Evolutionary conservation across 2,329 filamentous ascomycete species (phyloP), one percentile per base, ranked within the genome.

Genomic region (Stachybotrys echinatus): DNA sequence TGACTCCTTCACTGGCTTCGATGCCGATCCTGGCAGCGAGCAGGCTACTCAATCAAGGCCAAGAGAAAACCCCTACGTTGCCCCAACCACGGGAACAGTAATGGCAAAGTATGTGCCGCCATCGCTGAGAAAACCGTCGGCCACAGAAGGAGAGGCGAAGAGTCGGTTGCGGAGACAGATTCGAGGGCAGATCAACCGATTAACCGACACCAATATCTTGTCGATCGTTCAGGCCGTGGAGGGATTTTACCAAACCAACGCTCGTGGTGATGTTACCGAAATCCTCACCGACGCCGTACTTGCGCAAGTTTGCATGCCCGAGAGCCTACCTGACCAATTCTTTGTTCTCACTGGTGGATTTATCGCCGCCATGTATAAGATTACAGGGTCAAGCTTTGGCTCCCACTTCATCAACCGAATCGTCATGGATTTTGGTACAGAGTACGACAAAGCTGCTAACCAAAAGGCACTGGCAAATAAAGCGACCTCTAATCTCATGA

Each of bases 301-400:
- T 52, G 81, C 83, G n/a, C 81, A 94, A 52, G 80, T 96, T 23
- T 87, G 84, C 60, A 90, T 95, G 58, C 81, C 85, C 6, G 88
- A 91, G 21, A 83, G 76, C 42, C 74, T 96, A 2, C 84, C 88
- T 5, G 92, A 96, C 58, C 94, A 92, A 0, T 95, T 96, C 58
- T 82, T 96, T 49, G 90, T 96, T 47, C 80, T 97, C 12, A 87
- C 91, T 50, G 91, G 92, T 37, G 92, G 91, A 5, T 97, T 97
- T 63, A 83, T 92, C 34, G 84, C 92, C 5, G 90, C 91, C 0
- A 69, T 95, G 1, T 96, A 96, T 71, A 95, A 89, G 63, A 77
- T 94, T 6, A 79, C 94, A 42, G 94, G 94, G 6, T 86, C 85
- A 14, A 92, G 95, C 60, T 92, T 97, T 68, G 92, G 90, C 4